phyloP scores from a whole-genome alignment of 352 stramenopile genomes.

The Phytophthora cryptogea region DNA sequence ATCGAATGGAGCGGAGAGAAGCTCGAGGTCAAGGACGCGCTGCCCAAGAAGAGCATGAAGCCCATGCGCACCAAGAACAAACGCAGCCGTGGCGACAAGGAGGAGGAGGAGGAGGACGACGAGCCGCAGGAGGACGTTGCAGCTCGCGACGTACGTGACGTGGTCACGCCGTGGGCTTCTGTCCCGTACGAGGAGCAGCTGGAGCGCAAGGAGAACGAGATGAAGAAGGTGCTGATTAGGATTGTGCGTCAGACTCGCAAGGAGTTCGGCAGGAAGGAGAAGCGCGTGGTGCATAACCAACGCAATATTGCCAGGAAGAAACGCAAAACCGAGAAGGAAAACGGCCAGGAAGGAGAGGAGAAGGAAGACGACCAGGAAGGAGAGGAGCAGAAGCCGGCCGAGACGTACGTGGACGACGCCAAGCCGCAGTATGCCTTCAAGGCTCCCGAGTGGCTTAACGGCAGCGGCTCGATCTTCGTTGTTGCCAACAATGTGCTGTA shows the following conservation, averaged over 20 bases:
- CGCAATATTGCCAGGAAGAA: slow-evolving; percentile 67
- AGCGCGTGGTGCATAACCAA: slow-evolving; percentile 60
- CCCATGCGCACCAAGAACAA: slow-evolving; percentile 27
- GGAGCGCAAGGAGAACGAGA: slow-evolving; percentile 84
- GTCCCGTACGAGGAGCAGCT: slow-evolving; percentile 85
- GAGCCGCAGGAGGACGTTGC: slow-evolving; percentile 23
- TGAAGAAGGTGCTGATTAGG: slow-evolving; percentile 91
- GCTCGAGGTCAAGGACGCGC: slow-evolving; percentile 77
- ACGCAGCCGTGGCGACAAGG: slow-evolving; percentile 4
- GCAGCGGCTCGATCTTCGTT: slow-evolving; percentile 74
- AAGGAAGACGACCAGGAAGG: slow-evolving; percentile 62
- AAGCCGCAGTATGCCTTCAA: slow-evolving; percentile 45
- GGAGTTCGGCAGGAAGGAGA: slow-evolving; percentile 89
- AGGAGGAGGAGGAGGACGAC: slow-evolving; percentile 8
- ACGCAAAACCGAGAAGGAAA: slow-evolving; percentile 67
- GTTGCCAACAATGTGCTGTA: slow-evolving; percentile 63
- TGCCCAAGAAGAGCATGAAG: slow-evolving; percentile 65
- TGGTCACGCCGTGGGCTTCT: slow-evolving; percentile 83
- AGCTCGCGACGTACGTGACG: slow-evolving; percentile 62
- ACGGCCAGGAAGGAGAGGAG: slow-evolving; percentile 61
- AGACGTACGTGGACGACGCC: slow-evolving; percentile 27
- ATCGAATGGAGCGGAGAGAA: slow-evolving; percentile 73
- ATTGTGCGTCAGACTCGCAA: slow-evolving; percentile 85
- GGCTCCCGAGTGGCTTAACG: slow-evolving; percentile 78
- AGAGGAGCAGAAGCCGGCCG: slow-evolving; percentile 24